A percentile compares a stretch with the other conserved stretches of the same genome.
Evolutionary conservation across 108 stramenopile species (phyloP).

Genomic region (Discostella stelligeroides): DNA sequence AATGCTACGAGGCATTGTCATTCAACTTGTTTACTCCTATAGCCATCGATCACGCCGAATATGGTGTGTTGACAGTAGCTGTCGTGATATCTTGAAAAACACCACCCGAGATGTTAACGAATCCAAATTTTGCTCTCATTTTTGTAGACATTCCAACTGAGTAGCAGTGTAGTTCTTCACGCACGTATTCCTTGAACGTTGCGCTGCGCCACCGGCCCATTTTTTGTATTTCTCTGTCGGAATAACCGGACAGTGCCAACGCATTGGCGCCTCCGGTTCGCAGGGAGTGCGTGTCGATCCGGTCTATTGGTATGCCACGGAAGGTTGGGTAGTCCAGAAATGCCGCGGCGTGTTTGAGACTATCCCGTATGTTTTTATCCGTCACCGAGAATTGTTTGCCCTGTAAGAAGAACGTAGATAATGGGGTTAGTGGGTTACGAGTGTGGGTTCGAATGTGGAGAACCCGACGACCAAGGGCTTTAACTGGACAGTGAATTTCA

Average conservation of each 20-base stretch:
- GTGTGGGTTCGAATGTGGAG: not conserved
- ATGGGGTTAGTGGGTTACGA: not conserved
- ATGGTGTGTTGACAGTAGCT: no score
- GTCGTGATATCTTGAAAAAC: no score
- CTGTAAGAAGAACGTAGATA: no score
- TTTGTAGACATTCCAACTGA: constrained; percentile 10
- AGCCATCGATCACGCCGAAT: no score
- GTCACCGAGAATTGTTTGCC: no score
- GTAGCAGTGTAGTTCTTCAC: no score
- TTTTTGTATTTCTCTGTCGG: constrained; percentile 1
- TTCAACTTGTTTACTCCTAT: no score
- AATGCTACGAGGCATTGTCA: no score
- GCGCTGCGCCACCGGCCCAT: no score
- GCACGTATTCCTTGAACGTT: constrained; percentile 20
- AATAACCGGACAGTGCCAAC: not conserved
- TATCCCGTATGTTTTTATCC: not conserved
- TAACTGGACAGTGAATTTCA: not conserved
- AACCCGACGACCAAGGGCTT: no score
- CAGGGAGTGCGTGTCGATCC: constrained; percentile 16
- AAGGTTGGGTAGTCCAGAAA: not conserved
- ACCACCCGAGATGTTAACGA: no score
- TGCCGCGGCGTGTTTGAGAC: constrained; percentile 2
- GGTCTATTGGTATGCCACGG: constrained; percentile 11
- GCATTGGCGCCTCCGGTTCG: no score
- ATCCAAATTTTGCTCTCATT: not conserved